phyloP scores from a whole-genome alignment of 495 filamentous ascomycete genomes.

The Acidiella bohemica region DNA sequence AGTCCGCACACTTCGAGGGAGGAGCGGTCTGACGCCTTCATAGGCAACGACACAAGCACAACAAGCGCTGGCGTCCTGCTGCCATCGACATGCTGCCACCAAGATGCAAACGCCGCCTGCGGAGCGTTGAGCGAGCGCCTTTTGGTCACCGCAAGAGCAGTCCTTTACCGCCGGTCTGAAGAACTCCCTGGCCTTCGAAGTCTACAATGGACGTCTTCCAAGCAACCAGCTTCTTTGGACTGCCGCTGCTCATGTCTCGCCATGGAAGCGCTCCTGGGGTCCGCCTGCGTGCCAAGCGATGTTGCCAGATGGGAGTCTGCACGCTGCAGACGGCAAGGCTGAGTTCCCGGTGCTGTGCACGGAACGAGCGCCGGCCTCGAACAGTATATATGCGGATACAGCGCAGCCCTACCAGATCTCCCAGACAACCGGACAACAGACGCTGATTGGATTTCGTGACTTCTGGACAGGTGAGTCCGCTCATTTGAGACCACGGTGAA shows the following conservation, averaged over 20 bases:
- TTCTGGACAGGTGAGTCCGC: no score
- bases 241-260: background rate
- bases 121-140: constrained; percentile 1
- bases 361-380: background rate
- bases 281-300: background rate
- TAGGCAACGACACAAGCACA: background rate
- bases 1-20: background rate
- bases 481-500: no score
- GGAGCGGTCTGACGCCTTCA: no score
- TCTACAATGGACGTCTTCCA: background rate
- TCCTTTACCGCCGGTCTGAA: constrained; percentile 1
- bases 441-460: constrained; percentile 2
- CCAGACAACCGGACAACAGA: constrained; percentile 1
- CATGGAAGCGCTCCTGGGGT: background rate
- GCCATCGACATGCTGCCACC: background rate
- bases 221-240: constrained; percentile 2
- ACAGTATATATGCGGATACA: background rate
- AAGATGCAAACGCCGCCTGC: constrained; percentile 2
- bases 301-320: background rate
- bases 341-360: constrained; percentile 1
- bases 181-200: constrained; percentile 1
- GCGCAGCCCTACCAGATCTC: background rate
- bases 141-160: background rate
- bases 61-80: constrained; percentile 1
- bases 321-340: background rate